Base-by-base conservation (phyloP, 2,329 filamentous ascomycete genomes). In the Colletotrichum camelliae region DNA sequence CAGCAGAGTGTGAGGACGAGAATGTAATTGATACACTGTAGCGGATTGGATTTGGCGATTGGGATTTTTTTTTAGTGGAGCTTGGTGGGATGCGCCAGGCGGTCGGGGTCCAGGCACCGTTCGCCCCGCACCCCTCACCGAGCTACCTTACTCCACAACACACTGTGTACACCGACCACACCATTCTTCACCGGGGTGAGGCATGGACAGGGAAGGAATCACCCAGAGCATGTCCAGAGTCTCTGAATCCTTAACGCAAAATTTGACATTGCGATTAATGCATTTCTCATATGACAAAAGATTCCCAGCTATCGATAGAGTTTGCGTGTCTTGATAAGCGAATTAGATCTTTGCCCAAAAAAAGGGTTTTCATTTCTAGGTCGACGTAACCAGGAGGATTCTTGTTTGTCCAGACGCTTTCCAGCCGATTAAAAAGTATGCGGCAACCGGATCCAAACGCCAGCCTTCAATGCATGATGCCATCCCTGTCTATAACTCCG, bases 41-140 rank as follows among this genome's bases (percentile, higher is more conserved):
- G 33, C 39, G 39, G 48, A 48, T 61, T 33, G 60, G 29, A 31
- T 29, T 24, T 58, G 35, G 39, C 62, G 55, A 67, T 57, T 68
- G 57, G 73, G 65, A 73, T 15, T 75, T 75, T 77, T 21, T 72
- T 75, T 66, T 57, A 66, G 72, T 72, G 72, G 72, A 31, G 64
- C 37, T n/a, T 48, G 35, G 73, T 66, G 73, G 70, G 70, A 72
- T 73, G 57, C 52, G 55, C 18, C 37, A 27, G n/a, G 29, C 29
- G 70, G 52, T 67, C 58, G 33, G 60, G 72, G 48, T 66, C 72
- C 61, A 33, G 66, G 10, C 43, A n/a, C 43, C 18, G 35, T 5
- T 18, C n/a, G 55, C 70, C 69, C 69, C 69, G 39, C 69, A 31
- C 43, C 57, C 16, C 37, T 74, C 72, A 15, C 31, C 29, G n/a